phyloP scores from a whole-genome alignment of 73 alveolate species.

The Paramecium octaurelia region DNA sequence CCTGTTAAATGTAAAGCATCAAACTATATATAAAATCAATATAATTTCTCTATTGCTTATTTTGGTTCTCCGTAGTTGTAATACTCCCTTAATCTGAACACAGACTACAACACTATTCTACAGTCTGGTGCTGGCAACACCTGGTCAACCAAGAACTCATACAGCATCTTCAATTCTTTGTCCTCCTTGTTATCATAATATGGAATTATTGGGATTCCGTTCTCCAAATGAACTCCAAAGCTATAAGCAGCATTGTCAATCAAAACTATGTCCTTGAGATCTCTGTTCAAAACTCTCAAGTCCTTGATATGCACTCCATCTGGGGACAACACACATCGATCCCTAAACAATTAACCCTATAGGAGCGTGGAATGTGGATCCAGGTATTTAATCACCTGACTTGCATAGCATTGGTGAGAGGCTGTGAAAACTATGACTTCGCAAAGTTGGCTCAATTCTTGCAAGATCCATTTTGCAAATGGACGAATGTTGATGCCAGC shows the following conservation, averaged over 20 bases:
- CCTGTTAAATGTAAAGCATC: background rate
- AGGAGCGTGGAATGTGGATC: slow-evolving; percentile 69
- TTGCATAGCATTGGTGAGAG: slow-evolving; percentile 69
- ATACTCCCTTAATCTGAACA: background rate
- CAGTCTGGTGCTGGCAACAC: slow-evolving; percentile 12
- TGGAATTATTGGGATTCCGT: slow-evolving; percentile 93
- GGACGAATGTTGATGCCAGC: slow-evolving; percentile 63
- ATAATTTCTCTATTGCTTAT: slow-evolving; percentile 19
- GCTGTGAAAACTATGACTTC: slow-evolving; percentile 77
- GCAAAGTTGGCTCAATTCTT: slow-evolving; percentile 61
- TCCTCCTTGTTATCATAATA: slow-evolving; percentile 86
- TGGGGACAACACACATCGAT: slow-evolving; percentile 65
- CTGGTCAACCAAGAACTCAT: background rate
- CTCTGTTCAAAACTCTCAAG: slow-evolving; percentile 66
- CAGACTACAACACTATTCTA: background rate
- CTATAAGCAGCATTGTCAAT: slow-evolving; percentile 88
- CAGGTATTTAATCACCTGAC: slow-evolving; percentile 51
- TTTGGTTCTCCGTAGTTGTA: background rate
- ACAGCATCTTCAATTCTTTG: slow-evolving; percentile 64
- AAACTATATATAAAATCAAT: background rate
- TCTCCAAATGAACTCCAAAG: slow-evolving; percentile 80
- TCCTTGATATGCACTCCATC: slow-evolving; percentile 77
- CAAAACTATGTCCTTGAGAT: slow-evolving; percentile 71
- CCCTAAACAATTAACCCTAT: slow-evolving; percentile 65
- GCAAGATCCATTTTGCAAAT: slow-evolving; percentile 41